These are phyloP conservation scores for Fusarium sp. DNA, from an alignment of 2,329 filamentous ascomycete genomes.

Conservation along the genomic window DNA sequence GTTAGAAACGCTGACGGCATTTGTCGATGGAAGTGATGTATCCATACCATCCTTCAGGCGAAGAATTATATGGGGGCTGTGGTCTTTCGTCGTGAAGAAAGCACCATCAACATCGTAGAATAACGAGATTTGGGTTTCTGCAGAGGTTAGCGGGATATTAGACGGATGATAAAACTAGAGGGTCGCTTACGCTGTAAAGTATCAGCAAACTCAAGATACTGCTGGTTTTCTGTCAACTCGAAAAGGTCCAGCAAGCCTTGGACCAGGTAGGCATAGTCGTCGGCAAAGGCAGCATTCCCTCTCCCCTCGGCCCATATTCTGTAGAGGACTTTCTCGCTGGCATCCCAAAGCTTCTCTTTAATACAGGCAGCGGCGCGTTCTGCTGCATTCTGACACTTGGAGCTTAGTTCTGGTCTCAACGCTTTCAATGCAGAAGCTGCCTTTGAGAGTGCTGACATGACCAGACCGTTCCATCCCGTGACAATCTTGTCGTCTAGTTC, in stretches of 20 bases:
- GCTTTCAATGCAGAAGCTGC: conserved; percentile 75
- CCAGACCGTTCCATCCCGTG: conserved; percentile 88
- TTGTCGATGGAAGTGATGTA: conserved; percentile 88
- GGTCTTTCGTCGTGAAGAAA: conserved; percentile 78
- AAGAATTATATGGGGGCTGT: conserved; percentile 78
- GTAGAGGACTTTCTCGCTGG: conserved; percentile 71
- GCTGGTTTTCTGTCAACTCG: conserved; percentile 81
- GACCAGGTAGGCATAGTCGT: conserved; percentile 93
- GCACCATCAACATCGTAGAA: conserved; percentile 81
- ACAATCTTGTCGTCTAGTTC: conserved; percentile 90
- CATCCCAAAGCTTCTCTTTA: conserved; percentile 77
- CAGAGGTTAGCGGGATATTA: conserved; percentile 15
- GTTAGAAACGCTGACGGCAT: conserved; percentile 87
- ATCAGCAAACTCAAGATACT: conserved; percentile 84
- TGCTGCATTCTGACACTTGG: conserved; percentile 74
- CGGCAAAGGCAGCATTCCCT: conserved; percentile 81
- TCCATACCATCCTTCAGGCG: conserved; percentile 97
- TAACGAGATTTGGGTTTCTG: conserved; percentile 76
- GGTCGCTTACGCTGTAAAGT: conserved; percentile 74
- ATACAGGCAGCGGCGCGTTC: conserved; percentile 79
- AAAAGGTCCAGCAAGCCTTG: conserved; percentile 87
- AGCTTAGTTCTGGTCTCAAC: conserved; percentile 68
- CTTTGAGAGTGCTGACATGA: conserved; percentile 84
- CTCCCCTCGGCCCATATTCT: conserved; percentile 78
- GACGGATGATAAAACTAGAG: background rate